phyloP scores from a whole-genome alignment of 352 stramenopile species.

The Thalassiosira hispida region DNA sequence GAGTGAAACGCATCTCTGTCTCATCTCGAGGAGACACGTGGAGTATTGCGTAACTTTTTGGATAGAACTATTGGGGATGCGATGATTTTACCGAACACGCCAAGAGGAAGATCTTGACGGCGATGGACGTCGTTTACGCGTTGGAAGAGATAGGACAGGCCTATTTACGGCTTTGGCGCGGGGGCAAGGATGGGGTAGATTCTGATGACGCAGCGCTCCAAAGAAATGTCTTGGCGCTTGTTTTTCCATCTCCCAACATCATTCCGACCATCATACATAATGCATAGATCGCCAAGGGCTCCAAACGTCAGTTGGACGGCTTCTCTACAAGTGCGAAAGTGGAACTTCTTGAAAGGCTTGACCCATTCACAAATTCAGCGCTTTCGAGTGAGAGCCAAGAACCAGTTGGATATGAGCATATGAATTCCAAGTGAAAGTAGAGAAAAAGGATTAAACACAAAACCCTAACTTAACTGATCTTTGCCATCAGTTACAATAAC shows the following conservation, averaged over 20 bases:
- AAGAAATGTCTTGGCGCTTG: too few species aligned
- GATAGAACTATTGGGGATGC: conserved; percentile 98
- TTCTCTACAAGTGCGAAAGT: too few species aligned
- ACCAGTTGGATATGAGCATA: too few species aligned
- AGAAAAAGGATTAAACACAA: too few species aligned
- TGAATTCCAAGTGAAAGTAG: too few species aligned
- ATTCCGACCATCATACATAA: too few species aligned
- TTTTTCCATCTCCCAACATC: too few species aligned
- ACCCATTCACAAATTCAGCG: too few species aligned
- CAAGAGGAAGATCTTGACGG: conserved; percentile 93
- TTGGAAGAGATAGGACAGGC: conserved; percentile 92
- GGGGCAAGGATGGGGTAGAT: background rate
- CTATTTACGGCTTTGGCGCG: conserved; percentile 29
- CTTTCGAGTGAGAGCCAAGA: too few species aligned
- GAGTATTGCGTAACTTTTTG: conserved; percentile 97
- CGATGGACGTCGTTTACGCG: conserved; percentile 95
- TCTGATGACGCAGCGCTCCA: background rate
- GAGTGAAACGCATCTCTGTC: conserved; percentile 95
- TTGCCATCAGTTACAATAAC: background rate
- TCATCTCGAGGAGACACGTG: conserved; percentile 95
- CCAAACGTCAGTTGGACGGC: too few species aligned
- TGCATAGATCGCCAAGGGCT: too few species aligned
- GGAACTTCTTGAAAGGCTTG: too few species aligned
- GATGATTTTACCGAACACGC: conserved; percentile 95
- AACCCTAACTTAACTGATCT: conserved; percentile 15